These are phyloP conservation scores for Mycena galericulata DNA, from an alignment of 768 basidiomycete species.

Conservation along the genomic window DNA sequence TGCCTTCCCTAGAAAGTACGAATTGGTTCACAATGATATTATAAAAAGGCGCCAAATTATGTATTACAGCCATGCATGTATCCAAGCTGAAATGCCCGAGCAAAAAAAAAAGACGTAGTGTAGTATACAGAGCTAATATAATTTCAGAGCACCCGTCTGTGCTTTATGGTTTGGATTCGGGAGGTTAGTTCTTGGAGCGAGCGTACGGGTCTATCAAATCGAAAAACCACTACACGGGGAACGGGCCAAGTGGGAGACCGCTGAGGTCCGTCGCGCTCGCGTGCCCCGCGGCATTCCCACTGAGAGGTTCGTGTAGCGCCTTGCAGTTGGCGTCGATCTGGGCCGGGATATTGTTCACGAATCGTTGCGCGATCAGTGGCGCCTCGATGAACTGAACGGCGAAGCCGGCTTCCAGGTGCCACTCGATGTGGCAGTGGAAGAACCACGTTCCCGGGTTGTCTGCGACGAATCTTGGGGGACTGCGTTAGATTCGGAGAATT, in stretches of 20 bases:
- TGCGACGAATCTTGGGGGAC: constrained; percentile 61
- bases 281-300: constrained; percentile 91
- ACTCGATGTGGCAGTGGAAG: constrained; percentile 88
- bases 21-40: no score
- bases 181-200: no score
- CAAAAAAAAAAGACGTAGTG: no score
- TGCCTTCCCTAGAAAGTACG: no score
- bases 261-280: constrained; percentile 75
- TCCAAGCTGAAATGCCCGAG: no score
- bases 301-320: constrained; percentile 63
- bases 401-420: constrained; percentile 87
- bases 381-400: constrained; percentile 89
- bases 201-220: no score
- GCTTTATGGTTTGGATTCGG: no score
- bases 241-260: constrained; percentile 77
- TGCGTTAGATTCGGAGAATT: background rate
- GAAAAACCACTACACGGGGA: constrained; percentile 43
- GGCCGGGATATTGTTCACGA: constrained; percentile 63
- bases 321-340: constrained; percentile 78
- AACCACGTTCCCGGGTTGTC: constrained; percentile 95
- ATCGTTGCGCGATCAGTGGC: constrained; percentile 74
- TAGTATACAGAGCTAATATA: no score
- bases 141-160: no score
- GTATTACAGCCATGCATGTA: no score
- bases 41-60: no score